Conservation (phyloP, 2,329 filamentous ascomycete genomes). For the Dactylellina sp. region DNA sequence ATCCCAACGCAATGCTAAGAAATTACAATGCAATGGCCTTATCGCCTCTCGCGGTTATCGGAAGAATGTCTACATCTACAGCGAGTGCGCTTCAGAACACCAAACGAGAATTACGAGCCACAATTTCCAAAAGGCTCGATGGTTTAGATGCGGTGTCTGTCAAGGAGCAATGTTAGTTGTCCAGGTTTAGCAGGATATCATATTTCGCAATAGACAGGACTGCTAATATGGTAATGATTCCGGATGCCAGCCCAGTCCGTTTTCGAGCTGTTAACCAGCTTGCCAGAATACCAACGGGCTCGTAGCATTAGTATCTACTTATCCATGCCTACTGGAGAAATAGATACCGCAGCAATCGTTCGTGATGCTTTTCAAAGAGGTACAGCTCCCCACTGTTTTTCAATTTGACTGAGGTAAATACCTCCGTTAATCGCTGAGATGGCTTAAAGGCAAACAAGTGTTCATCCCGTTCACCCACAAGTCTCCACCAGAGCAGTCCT, state of each 20-base stretch:
- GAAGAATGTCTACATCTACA: slow-evolving; percentile 49
- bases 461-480: slow-evolving; percentile 88
- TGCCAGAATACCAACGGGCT: slow-evolving; percentile 74
- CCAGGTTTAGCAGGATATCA: not conserved
- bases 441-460: slow-evolving; percentile 77
- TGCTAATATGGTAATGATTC: not conserved
- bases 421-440: not conserved
- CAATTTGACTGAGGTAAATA: not conserved
- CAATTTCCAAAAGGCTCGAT: slow-evolving; percentile 24
- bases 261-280: slow-evolving; percentile 34
- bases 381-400: slow-evolving; percentile 26
- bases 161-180: slow-evolving; percentile 44
- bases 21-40: slow-evolving; percentile 10
- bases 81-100: slow-evolving; percentile 34
- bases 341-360: slow-evolving; percentile 85
- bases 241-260: slow-evolving; percentile 22
- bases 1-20: no score
- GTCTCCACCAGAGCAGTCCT: not conserved
- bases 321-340: slow-evolving; percentile 89
- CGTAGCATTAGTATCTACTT: slow-evolving; percentile 85
- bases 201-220: not conserved
- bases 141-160: slow-evolving; percentile 24
- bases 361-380: slow-evolving; percentile 75
- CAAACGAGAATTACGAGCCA: slow-evolving; percentile 36
- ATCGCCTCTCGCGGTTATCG: slow-evolving; percentile 18